phyloP scores from a whole-genome alignment of 163 green algal species.

The Volvox carteri region DNA sequence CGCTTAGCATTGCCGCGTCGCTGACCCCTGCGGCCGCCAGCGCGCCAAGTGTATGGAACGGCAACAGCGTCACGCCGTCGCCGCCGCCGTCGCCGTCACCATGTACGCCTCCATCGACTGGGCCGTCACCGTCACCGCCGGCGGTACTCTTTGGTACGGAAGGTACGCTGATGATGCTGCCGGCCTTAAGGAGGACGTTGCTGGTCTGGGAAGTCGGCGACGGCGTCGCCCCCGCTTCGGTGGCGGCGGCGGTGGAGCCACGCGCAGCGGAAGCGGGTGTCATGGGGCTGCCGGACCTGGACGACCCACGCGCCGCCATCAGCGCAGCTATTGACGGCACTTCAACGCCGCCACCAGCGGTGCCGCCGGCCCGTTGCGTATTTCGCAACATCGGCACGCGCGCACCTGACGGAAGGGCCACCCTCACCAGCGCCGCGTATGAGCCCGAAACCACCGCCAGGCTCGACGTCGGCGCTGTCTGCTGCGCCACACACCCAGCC shows the following conservation, averaged over 20 bases:
- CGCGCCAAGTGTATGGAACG: background rate
- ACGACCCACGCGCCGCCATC: background rate
- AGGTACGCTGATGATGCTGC: background rate
- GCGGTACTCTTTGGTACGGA: background rate
- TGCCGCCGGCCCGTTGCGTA: background rate
- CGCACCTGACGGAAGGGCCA: slow-evolving; percentile 35
- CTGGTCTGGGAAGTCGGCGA: background rate
- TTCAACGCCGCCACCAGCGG: background rate
- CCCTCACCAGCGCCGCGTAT: background rate
- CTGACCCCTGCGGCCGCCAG: background rate
- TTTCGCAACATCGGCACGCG: slow-evolving; percentile 31
- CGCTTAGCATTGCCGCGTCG: too few species aligned
- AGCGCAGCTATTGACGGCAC: slow-evolving; percentile 1
- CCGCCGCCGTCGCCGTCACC: background rate
- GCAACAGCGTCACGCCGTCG: background rate
- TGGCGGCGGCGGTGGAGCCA: too few species aligned
- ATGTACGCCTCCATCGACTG: background rate
- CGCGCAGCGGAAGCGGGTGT: too few species aligned
- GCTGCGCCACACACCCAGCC: too few species aligned
- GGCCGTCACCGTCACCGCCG: background rate
- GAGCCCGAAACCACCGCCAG: background rate
- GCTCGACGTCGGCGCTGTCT: background rate
- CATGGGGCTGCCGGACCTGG: background rate
- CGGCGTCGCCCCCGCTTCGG: too few species aligned
- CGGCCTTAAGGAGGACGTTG: background rate